phyloP scores from a whole-genome alignment of 768 basidiomycete species.

The Trametes cingulata region DNA sequence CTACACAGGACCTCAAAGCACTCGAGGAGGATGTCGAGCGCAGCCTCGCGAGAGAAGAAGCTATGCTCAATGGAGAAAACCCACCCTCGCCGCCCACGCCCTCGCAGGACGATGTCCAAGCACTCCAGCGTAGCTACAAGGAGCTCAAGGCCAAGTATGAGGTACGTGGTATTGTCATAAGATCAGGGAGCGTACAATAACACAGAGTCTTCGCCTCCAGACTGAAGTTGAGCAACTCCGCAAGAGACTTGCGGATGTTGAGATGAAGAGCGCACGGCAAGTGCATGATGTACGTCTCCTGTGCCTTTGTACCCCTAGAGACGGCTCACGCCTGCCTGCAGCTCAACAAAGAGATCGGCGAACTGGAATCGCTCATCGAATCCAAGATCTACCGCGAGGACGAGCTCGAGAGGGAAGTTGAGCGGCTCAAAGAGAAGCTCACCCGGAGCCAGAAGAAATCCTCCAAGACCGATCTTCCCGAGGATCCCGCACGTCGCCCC shows the following conservation, averaged over 20 bases:
- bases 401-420: slow-evolving; percentile 84
- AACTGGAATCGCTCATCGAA: slow-evolving; percentile 92
- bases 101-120: slow-evolving; percentile 36
- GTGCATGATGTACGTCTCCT: slow-evolving; percentile 61
- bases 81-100: slow-evolving; percentile 11
- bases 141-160: slow-evolving; percentile 57
- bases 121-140: slow-evolving; percentile 43
- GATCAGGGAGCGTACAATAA: background rate
- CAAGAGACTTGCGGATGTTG: slow-evolving; percentile 66
- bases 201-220: slow-evolving; percentile 34
- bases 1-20: slow-evolving; percentile 63
- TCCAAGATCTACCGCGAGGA: slow-evolving; percentile 95
- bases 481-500: slow-evolving; percentile 15
- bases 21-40: slow-evolving; percentile 78
- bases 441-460: slow-evolving; percentile 59
- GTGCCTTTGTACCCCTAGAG: background rate
- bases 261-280: slow-evolving; percentile 73
- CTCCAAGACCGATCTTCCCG: slow-evolving; percentile 47
- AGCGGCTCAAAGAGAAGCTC: slow-evolving; percentile 72
- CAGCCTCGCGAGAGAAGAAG: slow-evolving; percentile 53
- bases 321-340: slow-evolving; percentile 33
- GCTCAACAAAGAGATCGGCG: slow-evolving; percentile 91
- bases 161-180: slow-evolving; percentile 34
- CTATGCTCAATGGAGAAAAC: slow-evolving; percentile 30
- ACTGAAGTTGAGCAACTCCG: slow-evolving; percentile 67